Evolutionary conservation across 208 protist species (phyloP), one percentile per base, ranked within the genome.

Genomic region (Trypanosoma platydactyli): DNA sequence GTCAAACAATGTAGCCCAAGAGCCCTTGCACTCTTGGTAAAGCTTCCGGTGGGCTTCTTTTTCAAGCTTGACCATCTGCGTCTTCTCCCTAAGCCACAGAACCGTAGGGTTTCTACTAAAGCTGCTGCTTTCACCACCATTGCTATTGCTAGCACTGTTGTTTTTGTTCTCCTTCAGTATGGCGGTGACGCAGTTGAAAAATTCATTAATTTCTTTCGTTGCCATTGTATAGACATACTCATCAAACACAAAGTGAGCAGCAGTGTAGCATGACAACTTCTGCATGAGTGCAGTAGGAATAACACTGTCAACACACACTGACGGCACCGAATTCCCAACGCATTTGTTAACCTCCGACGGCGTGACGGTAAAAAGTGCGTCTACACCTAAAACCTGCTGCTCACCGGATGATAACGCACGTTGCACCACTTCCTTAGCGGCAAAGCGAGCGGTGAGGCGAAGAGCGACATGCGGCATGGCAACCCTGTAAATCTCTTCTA

Each of bases 391-490:
- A 48, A 11, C 3, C 9, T 44, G 20, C 18, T 66, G 20, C n/a
- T 48, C 25, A 54, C 40, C 40, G 4, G 24, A 42, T 16, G 22
- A 9, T 3, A 9, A 12, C 25, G 0, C 40, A 40, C 25, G 48
- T 20, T 58, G 30, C 22, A 55, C 69, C 52, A 63, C 68, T 38
- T 38, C 33, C 25, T 80, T 76, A 27, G 63, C 66, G 44, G 73
- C 77, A 71, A 70, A 81, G 46, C 64, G 71, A 41, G 25, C 79
- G 6, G 64, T 80, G 62, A 64, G 57, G 46, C 29, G 72, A 54
- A 79, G 53, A 18, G 84, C 74, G 25, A 90, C 53, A 45, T 84
- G 81, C n/a, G 84, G 78, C 33, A 88, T 73, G 0, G 77, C 80
- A 7, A 83, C 71, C 41, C 74, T 75, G 55, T 73, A 49, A 25